Percentiles rank a stretch among this genome's conserved stretches.
phyloP scores from a whole-genome alignment of 495 filamentous ascomycete species.

The Venustampulla echinocandica region DNA sequence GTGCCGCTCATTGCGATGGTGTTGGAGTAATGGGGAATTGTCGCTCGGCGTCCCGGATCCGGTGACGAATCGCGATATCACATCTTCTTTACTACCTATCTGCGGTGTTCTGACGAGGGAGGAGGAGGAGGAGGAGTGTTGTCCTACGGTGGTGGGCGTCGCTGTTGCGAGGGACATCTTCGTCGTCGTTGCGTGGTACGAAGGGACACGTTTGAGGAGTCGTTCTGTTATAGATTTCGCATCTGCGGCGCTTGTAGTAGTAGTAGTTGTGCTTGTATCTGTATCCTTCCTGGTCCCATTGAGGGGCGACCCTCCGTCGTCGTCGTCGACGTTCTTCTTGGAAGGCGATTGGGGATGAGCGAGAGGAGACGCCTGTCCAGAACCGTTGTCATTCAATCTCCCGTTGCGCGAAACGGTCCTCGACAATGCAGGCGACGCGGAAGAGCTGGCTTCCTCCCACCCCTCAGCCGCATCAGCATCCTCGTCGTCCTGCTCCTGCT shows the following conservation, averaged over 20 bases:
- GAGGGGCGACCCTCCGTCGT: no score
- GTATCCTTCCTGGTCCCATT: conserved; percentile 15
- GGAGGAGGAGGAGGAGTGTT: conserved; percentile 28
- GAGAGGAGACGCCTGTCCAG: conserved; percentile 19
- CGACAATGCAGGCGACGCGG: conserved; percentile 45
- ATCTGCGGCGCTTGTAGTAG: conserved; percentile 9
- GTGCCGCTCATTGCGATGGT: not conserved
- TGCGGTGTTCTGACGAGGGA: conserved; percentile 24
- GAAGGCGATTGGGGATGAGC: conserved; percentile 13
- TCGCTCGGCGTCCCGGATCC: conserved; percentile 28
- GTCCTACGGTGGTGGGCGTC: conserved; percentile 28
- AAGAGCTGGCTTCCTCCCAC: conserved; percentile 48
- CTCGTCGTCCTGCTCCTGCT: conserved; percentile 39
- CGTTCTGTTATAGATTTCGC: conserved; percentile 45
- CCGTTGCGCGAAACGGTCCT: conserved; percentile 33
- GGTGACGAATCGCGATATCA: conserved; percentile 44
- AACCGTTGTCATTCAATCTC: no score
- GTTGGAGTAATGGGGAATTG: conserved; percentile 19
- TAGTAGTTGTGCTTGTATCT: no score
- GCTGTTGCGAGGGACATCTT: conserved; percentile 51
- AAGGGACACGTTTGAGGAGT: conserved; percentile 47
- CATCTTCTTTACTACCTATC: conserved; percentile 37
- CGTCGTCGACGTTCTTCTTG: conserved; percentile 13
- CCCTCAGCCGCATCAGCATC: conserved; percentile 25
- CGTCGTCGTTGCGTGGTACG: conserved; percentile 46